These are phyloP conservation scores for Bipolaris cookei DNA, from an alignment of 2,329 filamentous ascomycete species.

Conservation along the genomic window DNA sequence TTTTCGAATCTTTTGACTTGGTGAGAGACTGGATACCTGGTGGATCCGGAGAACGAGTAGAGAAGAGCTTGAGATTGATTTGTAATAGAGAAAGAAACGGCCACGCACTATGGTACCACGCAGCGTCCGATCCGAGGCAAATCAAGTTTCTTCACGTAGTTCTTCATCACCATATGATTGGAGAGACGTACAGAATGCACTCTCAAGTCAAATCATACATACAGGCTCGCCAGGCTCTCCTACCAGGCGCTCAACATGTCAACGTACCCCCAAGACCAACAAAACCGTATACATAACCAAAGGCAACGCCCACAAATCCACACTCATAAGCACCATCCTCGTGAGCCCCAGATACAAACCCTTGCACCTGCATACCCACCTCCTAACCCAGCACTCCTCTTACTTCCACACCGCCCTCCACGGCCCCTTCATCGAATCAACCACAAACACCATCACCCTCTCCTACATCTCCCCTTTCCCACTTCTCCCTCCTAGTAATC, in stretches of 20 bases:
- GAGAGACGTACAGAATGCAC: too few relatives aligned
- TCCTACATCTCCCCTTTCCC: slow-evolving; percentile 48
- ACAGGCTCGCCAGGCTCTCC: slow-evolving; percentile 12
- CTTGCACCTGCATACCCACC: slow-evolving; percentile 57
- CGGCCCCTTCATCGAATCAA: slow-evolving; percentile 55
- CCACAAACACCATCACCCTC: slow-evolving; percentile 51
- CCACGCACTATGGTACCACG: too few relatives aligned
- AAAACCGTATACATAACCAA: slow-evolving; percentile 25
- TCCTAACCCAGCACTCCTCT: slow-evolving; percentile 55
- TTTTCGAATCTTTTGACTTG: too few relatives aligned
- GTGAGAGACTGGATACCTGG: too few relatives aligned
- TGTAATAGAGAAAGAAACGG: too few relatives aligned
- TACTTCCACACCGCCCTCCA: slow-evolving; percentile 61
- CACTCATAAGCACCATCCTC: slow-evolving; percentile 45
- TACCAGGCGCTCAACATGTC: not conserved
- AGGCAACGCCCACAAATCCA: slow-evolving; percentile 51
- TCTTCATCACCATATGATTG: too few relatives aligned
- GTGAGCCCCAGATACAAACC: slow-evolving; percentile 50
- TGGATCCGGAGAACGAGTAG: too few relatives aligned
- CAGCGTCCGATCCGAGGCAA: too few relatives aligned
- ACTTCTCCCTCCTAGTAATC: not conserved
- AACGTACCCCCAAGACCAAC: not conserved
- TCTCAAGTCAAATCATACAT: too few relatives aligned
- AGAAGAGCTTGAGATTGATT: too few relatives aligned
- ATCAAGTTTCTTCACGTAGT: too few relatives aligned